phyloP scores from a whole-genome alignment of 225 moss, liverwort and hornwort species.

The Takakia lepidozioides region DNA sequence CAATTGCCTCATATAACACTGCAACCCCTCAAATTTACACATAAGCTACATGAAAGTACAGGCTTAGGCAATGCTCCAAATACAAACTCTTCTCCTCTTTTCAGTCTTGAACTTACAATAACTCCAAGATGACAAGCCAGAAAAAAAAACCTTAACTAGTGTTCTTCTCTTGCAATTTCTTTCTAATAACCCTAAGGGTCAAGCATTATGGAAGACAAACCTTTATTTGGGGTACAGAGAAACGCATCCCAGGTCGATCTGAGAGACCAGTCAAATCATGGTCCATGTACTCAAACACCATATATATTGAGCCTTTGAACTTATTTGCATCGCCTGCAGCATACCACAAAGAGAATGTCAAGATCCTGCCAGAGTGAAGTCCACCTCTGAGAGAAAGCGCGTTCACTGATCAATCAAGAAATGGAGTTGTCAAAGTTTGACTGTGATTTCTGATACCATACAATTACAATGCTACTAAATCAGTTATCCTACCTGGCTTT shows the following conservation, averaged over 20 bases:
- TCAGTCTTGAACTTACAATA: too few relatives aligned
- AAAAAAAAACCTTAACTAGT: too few relatives aligned
- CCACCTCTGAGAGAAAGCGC: too few relatives aligned
- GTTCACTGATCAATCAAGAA: background rate
- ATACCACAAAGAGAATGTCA: background rate
- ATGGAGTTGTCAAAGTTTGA: background rate
- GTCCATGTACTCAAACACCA: conserved; percentile 48
- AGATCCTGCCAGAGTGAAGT: too few relatives aligned
- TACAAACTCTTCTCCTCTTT: too few relatives aligned
- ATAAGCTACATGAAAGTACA: too few relatives aligned
- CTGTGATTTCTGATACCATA: background rate
- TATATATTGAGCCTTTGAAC: conserved; percentile 33
- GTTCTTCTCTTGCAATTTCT: too few relatives aligned
- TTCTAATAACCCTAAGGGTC: too few relatives aligned
- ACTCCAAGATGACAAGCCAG: too few relatives aligned
- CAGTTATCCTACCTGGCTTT: conserved; percentile 13
- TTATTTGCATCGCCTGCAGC: conserved; percentile 16
- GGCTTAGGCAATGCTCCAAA: too few relatives aligned
- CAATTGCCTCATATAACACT: conserved; percentile 47
- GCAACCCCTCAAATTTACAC: conserved; percentile 9
- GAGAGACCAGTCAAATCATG: conserved; percentile 40
- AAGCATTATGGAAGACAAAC: too few relatives aligned
- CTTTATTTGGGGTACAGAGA: conserved; percentile 44
- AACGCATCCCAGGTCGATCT: conserved; percentile 35
- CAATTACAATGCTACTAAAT: background rate